Evolutionary conservation across 2,329 filamentous ascomycete species (phyloP).

Genomic region (Diaporthe capsici): DNA sequence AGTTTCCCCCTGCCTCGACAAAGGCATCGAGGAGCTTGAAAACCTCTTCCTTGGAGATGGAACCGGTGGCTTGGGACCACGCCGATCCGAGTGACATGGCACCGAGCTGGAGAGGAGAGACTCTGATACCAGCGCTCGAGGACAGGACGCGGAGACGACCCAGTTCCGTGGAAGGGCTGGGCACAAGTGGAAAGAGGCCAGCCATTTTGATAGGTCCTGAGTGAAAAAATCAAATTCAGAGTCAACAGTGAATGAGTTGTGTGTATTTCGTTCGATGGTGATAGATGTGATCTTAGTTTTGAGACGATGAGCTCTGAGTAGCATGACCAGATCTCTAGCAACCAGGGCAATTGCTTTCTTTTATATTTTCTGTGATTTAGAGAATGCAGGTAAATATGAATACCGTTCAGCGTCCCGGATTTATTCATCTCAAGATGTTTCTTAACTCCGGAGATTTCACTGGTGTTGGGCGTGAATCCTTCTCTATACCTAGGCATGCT

Average conservation of each 20-base stretch:
- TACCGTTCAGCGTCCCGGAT: neutral
- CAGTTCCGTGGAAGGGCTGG: slow-evolving; percentile 65
- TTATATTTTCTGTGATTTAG: neutral
- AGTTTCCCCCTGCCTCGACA: slow-evolving; percentile 72
- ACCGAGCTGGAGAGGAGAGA: slow-evolving; percentile 76
- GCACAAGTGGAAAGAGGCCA: neutral
- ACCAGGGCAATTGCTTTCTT: neutral
- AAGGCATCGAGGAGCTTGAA: slow-evolving; percentile 78
- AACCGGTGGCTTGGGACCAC: slow-evolving; percentile 51
- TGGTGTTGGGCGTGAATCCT: neutral
- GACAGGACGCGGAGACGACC: slow-evolving; percentile 76
- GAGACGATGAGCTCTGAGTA: neutral
- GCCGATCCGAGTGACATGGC: slow-evolving; percentile 32
- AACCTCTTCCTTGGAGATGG: slow-evolving; percentile 73
- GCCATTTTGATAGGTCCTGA: neutral
- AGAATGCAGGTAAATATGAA: neutral
- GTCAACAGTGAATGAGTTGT: neutral
- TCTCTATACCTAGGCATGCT: neutral
- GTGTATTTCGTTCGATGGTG: too few relatives aligned
- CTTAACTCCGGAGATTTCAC: neutral
- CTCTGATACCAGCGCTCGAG: slow-evolving; percentile 73
- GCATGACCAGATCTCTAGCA: neutral
- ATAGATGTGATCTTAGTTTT: neutral
- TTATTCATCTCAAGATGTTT: neutral
- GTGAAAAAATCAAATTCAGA: neutral